Conservation (phyloP, 2,329 filamentous ascomycete species). For the Alternaria conjuncta region DNA sequence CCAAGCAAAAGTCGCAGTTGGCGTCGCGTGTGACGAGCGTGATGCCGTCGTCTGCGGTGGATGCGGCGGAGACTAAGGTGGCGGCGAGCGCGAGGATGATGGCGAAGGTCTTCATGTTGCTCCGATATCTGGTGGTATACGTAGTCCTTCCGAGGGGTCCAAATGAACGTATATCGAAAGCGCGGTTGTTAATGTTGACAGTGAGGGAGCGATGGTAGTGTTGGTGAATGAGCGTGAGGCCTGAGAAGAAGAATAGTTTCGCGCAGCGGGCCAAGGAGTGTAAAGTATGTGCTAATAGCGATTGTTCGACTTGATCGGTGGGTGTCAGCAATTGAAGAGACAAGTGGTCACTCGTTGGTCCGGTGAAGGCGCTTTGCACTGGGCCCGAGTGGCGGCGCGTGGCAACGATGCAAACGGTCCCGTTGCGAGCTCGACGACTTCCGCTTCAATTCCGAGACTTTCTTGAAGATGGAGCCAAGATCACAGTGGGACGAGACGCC, state of each 20-base stretch:
- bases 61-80: not conserved
- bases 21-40: not conserved
- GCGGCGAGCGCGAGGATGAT: slow-evolving; percentile 1
- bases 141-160: not conserved
- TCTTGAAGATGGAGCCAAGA: not conserved
- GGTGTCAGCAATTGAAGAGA: not conserved
- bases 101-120: not conserved
- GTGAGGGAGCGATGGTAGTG: not conserved
- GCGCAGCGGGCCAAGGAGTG: not conserved
- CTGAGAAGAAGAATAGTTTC: not conserved
- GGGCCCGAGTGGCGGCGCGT: not conserved
- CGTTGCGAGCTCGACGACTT: not conserved
- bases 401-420: not conserved
- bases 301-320: not conserved
- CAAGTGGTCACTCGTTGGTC: not conserved
- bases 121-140: not conserved
- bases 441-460: not conserved
- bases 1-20: slow-evolving; percentile 12
- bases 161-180: not conserved
- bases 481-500: not conserved
- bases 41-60: not conserved
- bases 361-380: not conserved
- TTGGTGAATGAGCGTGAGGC: not conserved
- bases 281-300: not conserved
- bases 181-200: not conserved